Conservation (phyloP, 805 yeast genomes). For the Teunomyces pallodes region DNA sequence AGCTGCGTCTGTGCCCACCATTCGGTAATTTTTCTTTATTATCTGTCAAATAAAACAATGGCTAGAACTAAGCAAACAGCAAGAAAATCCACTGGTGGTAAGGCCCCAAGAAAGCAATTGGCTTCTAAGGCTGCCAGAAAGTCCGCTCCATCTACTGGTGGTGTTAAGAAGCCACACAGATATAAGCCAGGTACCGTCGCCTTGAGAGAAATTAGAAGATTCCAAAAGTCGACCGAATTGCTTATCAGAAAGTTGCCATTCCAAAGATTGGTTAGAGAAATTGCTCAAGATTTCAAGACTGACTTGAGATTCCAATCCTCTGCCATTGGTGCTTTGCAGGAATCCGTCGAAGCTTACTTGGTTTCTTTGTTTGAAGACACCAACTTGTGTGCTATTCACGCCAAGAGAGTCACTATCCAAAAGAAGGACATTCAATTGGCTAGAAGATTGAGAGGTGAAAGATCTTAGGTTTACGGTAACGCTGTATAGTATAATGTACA, state of each 20-base stretch:
- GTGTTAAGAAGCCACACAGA: conserved; percentile 94
- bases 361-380: conserved; percentile 47
- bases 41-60: conserved; percentile 41
- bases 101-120: conserved; percentile 91
- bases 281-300: conserved; percentile 90
- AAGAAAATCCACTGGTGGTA: conserved; percentile 94
- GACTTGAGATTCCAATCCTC: conserved; percentile 96
- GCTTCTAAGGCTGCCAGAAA: conserved; percentile 93
- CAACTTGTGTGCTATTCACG: conserved; percentile 50
- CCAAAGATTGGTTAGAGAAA: conserved; percentile 95
- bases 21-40: background rate
- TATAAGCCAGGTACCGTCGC: conserved; percentile 98
- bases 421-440: conserved; percentile 50
- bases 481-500: conserved; percentile 11
- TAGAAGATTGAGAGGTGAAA: conserved; percentile 50
- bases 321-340: conserved; percentile 54
- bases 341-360: conserved; percentile 48
- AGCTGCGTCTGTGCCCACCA: background rate
- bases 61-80: conserved; percentile 95
- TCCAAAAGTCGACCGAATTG: conserved; percentile 93
- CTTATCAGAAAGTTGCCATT: conserved; percentile 95
- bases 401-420: conserved; percentile 48
- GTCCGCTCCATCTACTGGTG: conserved; percentile 88
- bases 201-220: conserved; percentile 94
- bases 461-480: conserved; percentile 26